phyloP scores from a whole-genome alignment of 768 basidiomycete genomes.

The Rhodosporidiobolus sp. region DNA sequence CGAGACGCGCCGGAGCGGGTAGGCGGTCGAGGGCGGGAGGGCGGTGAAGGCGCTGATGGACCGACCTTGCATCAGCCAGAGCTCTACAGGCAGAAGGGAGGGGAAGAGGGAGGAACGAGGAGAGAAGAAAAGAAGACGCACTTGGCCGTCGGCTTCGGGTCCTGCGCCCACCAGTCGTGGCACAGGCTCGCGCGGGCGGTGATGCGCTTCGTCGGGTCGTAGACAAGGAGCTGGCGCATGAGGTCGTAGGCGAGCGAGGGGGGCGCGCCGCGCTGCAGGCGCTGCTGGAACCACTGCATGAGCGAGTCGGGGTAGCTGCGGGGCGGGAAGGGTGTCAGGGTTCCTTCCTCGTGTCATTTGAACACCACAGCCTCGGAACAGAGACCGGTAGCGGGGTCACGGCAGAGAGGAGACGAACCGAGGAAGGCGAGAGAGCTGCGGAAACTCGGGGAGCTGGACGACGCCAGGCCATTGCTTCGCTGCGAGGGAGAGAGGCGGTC shows the following conservation, averaged over 20 bases:
- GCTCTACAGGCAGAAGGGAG: constrained; percentile 1
- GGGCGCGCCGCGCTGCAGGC: constrained; percentile 56
- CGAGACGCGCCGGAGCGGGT: constrained; percentile 82
- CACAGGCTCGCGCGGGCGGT: constrained; percentile 75
- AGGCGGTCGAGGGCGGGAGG: constrained; percentile 63
- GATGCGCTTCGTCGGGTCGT: constrained; percentile 82
- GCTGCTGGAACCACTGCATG: constrained; percentile 62
- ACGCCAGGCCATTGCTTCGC: constrained; percentile 86
- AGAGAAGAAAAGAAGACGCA: constrained; percentile 51
- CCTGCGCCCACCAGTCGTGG: constrained; percentile 90
- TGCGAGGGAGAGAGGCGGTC: constrained; percentile 46
- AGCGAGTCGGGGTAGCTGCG: constrained; percentile 63
- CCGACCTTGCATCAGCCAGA: no score
- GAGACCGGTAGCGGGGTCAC: no score
- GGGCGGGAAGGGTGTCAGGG: constrained; percentile 27
- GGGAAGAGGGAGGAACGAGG: not conserved
- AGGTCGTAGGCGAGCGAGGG: constrained; percentile 70
- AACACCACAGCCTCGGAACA: not conserved
- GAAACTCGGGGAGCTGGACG: constrained; percentile 43
- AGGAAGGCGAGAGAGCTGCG: constrained; percentile 17
- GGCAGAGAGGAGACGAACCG: not conserved
- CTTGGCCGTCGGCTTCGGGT: constrained; percentile 81
- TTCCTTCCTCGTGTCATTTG: not conserved
- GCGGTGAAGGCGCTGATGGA: constrained; percentile 77
- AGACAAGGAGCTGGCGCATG: constrained; percentile 78